Percentiles rank a stretch among this genome's conserved stretches.
phyloP scores from a whole-genome alignment of 2,329 filamentous ascomycete species.

The Rutstroemia sp. region DNA sequence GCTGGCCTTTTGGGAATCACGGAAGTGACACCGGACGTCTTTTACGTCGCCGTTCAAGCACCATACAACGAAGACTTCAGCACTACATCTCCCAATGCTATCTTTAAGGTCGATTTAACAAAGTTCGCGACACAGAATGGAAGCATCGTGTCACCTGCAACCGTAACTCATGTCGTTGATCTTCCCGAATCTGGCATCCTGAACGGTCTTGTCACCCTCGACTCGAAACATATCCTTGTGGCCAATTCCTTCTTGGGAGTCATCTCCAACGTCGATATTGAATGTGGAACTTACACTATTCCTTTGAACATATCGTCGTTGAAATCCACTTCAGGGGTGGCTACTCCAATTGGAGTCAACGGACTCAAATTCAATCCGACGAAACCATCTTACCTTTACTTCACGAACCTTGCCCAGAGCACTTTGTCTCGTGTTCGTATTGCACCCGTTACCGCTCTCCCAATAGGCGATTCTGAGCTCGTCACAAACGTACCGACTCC shows the following conservation, averaged over 20 bases:
- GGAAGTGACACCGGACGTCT: slow-evolving; percentile 27
- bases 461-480: background rate
- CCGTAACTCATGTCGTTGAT: slow-evolving; percentile 8
- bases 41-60: slow-evolving; percentile 20
- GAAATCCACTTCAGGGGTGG: slow-evolving; percentile 1
- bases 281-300: slow-evolving; percentile 18
- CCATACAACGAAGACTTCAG: slow-evolving; percentile 24
- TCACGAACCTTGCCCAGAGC: slow-evolving; percentile 17
- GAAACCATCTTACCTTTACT: slow-evolving; percentile 19
- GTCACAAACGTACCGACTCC: background rate
- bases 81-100: slow-evolving; percentile 12
- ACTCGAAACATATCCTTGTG: slow-evolving; percentile 16
- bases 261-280: slow-evolving; percentile 20
- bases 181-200: slow-evolving; percentile 14
- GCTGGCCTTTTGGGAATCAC: slow-evolving; percentile 17
- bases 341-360: slow-evolving; percentile 17
- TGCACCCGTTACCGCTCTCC: background rate
- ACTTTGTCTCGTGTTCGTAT: background rate
- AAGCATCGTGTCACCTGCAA: background rate
- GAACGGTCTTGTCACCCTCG: slow-evolving; percentile 21
- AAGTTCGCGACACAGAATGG: slow-evolving; percentile 7
- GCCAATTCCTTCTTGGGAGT: slow-evolving; percentile 18
- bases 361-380: slow-evolving; percentile 22
- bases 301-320: slow-evolving; percentile 23
- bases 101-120: slow-evolving; percentile 21